Evolutionary conservation across 208 protist genomes (phyloP), one percentile per base, ranked within the genome.

Genomic region (Herpetomonas tarakana): DNA sequence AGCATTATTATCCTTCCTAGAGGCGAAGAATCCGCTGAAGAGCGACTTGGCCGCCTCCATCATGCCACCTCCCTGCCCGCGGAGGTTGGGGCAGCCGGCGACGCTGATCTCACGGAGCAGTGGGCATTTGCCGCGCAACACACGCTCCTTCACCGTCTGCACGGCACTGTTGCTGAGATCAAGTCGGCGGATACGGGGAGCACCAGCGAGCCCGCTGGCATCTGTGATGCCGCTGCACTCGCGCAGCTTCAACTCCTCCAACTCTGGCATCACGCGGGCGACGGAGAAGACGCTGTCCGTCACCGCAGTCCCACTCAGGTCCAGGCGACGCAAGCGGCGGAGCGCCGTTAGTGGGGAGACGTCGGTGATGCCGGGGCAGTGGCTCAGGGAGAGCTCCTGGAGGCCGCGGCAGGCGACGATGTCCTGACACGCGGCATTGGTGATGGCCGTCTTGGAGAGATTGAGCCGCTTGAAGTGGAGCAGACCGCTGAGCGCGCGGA

Each of bases 31-130:
- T 9, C 45, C 45, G 45, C 11, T 52, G 45, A 62, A 25, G 57
- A 29, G 18, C 14, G 57, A 51, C 39, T 52, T 19, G 26, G 57
- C 38, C 25, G 30, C 44, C 26, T 27, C 29, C 7, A 62, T 27
- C 3, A 38, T 47, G 28, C 25, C 50, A 35, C 54, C 22, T 2
- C 49, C 64, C 16, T 47, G 24, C 12, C 49, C 53, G 45, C 62
- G 50, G 52, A 18, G 30, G 2, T 65, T 44, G 26, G 22, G 45
- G 56, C 72, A 78, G 50, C 52, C 56, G 29, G 44, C 47, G n/a
- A 74, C 30, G 55, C 57, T 61, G 26, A 78, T 54, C 58, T 70
- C 54, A 51, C 71, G 61, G 44, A 78, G 44, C n/a, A 57, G 35
- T 1, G 55, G 67, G 52, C 52, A 62, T 14, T 64, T 39, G 11